Base-by-base conservation (phyloP, 2,329 filamentous ascomycete genomes). In the Stachybotrys echinatus region DNA sequence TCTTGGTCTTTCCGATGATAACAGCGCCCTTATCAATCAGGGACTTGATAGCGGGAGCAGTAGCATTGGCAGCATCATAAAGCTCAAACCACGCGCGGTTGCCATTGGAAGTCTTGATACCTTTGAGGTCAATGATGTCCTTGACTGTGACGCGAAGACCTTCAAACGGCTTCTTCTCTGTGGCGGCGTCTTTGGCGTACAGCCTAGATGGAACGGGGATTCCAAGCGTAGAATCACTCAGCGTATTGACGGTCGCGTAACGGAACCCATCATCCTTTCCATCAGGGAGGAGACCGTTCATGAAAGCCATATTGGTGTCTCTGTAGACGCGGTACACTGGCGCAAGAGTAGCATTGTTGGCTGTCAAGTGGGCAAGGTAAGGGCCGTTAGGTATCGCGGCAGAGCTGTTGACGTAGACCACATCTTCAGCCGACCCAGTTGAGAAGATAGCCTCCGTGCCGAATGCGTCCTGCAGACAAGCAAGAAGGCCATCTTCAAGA, bases 131-230 rank as follows among this genome's bases (percentile, higher is more conserved):
- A 54, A 73, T 79, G 45, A 82, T 79, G 54, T 85, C 82, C 56
- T 85, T 85, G 49, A 85, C 68, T 1, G 73, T 80, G 1, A 85
- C 58, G 8, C 82, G 71, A 7, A 79, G 69, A 12, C 81, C 80
- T 6, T 78, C 75, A 0, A 84, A 65, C 1, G 80, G 80, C 23
- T 46, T 31, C n/a, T 46, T 8, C 18, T 46, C 19, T 10, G 23
- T 19, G 3, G 12, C 44, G 8, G 18, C 17, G 17, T 37, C 31
- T 37, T 37, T 37, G 23, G 7, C n/a, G 18, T 46, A 46, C 17
- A 46, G 44, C 3, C 44, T 22, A 10, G 44, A 46, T 3, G 44
- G 44, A 19, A 46, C 44, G 19, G 44, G 18, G 17, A 45, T 27
- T 10, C 42, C 22, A 19, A 22, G 23, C 12, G 42, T 22, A 19